Evolutionary conservation across 2,329 filamentous ascomycete species (phyloP).

Genomic region (Ramichloridium luteum): DNA sequence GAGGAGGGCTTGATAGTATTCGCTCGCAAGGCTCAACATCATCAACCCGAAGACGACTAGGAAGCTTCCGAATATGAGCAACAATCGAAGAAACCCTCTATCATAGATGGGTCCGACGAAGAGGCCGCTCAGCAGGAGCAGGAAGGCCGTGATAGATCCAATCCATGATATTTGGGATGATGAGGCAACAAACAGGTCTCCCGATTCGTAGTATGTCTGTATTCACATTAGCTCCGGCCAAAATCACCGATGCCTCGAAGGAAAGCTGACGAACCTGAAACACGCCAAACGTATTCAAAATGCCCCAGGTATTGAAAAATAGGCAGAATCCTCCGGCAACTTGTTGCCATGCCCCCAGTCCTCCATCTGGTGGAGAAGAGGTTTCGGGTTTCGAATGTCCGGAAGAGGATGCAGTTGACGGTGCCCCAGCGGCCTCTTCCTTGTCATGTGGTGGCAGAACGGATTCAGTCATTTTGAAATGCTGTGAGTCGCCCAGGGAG

Average conservation of each 20-base stretch:
- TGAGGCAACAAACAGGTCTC: slow-evolving; percentile 23
- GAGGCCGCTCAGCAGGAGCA: slow-evolving; percentile 34
- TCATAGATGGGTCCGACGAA: slow-evolving; percentile 40
- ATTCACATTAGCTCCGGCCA: no score
- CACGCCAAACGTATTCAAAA: slow-evolving; percentile 37
- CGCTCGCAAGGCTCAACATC: slow-evolving; percentile 37
- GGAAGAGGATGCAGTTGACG: no score
- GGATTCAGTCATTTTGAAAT: no score
- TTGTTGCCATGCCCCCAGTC: slow-evolving; percentile 32
- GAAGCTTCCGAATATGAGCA: slow-evolving; percentile 32
- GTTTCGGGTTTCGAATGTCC: no score
- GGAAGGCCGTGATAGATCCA: slow-evolving; percentile 36
- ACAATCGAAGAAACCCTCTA: slow-evolving; percentile 33
- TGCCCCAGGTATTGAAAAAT: slow-evolving; percentile 33
- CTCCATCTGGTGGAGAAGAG: slow-evolving; percentile 12
- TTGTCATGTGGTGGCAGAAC: no score
- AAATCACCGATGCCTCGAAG: no score
- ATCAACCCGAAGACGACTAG: slow-evolving; percentile 39
- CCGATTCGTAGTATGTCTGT: slow-evolving; percentile 37
- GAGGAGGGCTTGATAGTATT: slow-evolving; percentile 40
- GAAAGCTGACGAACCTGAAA: no score
- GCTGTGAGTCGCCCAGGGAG: no score
- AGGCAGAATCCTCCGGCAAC: slow-evolving; percentile 31
- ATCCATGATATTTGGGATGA: slow-evolving; percentile 31
- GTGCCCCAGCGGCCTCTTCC: no score